These are phyloP conservation scores for Elongisporangium anandrum DNA, from an alignment of 352 stramenopile species.

Conservation along the genomic window DNA sequence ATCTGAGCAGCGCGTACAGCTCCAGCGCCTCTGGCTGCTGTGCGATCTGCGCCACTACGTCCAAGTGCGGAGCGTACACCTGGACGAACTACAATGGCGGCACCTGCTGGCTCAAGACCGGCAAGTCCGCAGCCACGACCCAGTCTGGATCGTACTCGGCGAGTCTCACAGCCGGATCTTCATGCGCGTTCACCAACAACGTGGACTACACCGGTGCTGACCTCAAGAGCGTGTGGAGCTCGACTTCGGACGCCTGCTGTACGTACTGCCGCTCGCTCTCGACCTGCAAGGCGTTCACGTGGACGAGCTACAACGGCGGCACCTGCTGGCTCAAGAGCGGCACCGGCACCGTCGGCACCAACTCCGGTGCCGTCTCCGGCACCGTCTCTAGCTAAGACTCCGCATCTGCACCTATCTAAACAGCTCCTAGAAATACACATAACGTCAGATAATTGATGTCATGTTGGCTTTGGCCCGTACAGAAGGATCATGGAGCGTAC, in stretches of 20 bases:
- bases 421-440: too few relatives aligned
- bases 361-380: conserved; percentile 10
- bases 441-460: too few relatives aligned
- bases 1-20: conserved; percentile 16
- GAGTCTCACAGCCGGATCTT: background rate
- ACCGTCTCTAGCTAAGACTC: conserved; percentile 8
- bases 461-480: background rate
- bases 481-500: background rate
- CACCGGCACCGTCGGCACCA: conserved; percentile 15
- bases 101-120: conserved; percentile 42
- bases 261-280: conserved; percentile 17
- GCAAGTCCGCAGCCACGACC: conserved; percentile 5
- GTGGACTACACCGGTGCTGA: conserved; percentile 25
- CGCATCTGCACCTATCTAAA: too few relatives aligned
- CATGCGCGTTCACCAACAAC: conserved; percentile 22
- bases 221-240: conserved; percentile 10
- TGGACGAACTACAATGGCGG: conserved; percentile 39
- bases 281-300: conserved; percentile 43
- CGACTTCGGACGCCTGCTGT: conserved; percentile 23
- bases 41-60: conserved; percentile 15
- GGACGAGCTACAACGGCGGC: conserved; percentile 38
- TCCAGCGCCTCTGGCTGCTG: conserved; percentile 21
- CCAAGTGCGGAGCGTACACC: conserved; percentile 26
- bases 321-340: conserved; percentile 56
- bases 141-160: too few relatives aligned